Conservation (phyloP, 306 rosid genomes). For the Betula pendula region DNA sequence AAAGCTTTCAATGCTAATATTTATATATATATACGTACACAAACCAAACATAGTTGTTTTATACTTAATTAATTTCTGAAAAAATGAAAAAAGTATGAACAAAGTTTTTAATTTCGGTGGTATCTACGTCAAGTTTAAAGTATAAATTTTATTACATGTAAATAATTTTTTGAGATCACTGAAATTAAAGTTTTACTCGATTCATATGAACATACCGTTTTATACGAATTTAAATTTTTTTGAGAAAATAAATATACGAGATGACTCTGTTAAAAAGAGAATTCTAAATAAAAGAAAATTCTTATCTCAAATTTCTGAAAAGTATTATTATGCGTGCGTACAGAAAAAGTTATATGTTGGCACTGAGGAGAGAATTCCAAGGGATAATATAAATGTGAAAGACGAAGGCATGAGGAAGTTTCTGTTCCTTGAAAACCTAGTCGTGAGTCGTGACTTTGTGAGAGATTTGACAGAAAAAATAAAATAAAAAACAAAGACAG, state of each 20-base stretch:
- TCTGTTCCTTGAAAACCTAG: conserved; percentile 25
- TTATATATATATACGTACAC: background rate
- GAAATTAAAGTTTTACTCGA: too few species aligned
- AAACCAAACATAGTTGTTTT: background rate
- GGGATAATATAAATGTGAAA: conserved; percentile 23
- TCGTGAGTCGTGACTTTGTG: background rate
- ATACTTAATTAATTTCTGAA: background rate
- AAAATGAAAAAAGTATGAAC: background rate
- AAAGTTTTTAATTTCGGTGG: too few species aligned
- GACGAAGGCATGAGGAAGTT: conserved; percentile 27
- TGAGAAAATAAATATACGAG: too few species aligned
- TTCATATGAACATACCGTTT: too few species aligned
- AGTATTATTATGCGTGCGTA: background rate
- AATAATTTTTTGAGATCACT: too few species aligned
- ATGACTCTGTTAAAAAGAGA: too few species aligned
- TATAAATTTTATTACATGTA: too few species aligned
- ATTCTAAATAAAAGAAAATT: too few species aligned
- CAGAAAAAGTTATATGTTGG: background rate
- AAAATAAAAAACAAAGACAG: background rate
- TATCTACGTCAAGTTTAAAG: too few species aligned
- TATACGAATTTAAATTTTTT: too few species aligned
- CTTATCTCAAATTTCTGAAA: too few species aligned
- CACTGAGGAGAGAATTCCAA: background rate
- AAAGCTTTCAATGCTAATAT: conserved; percentile 4
- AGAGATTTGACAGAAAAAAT: conserved; percentile 11